Evolutionary conservation across 331 rosid species (phyloP), one percentile per base, ranked within the genome.

Genomic region (Ulmus americana): DNA sequence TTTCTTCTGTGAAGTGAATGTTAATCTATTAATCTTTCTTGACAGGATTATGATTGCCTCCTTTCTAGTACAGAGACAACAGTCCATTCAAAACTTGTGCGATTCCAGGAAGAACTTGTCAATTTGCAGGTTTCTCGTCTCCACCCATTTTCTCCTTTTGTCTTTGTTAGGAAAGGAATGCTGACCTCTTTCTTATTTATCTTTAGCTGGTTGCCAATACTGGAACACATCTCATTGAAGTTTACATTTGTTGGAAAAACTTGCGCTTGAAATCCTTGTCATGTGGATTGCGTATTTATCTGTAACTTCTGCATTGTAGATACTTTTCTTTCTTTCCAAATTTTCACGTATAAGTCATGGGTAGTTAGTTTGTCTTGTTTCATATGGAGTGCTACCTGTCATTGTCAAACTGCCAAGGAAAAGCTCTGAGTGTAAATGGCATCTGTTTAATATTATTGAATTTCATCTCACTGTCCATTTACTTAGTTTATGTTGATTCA

Each of bases 11-110:
- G 7, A 46, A 47, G 5, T 48, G 55, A 15, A 3, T 62, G 13
- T 43, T 35, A 2, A 22, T 60, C 10, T 79, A 22, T 43, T 35
- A 2, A 22, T 60, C 10, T 79, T 63, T 11, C 11, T 1, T 85
- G 81, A 47, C 85, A 92, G 96, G 95, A 83, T 58, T 85, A 75
- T 64, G 91, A 85, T 79, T 63, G 86, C 80, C 88, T 89, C 67
- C 91, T 92, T 70, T 80, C 95, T 28, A 74, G 81, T 46, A 70
- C 86, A 63, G 86, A 85, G 44, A 80, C 82, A 61, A 86, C 91
- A 38, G 67, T 87, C 70, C 83, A 89, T 79, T 80, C 85, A 45
- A 86, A 83, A 82, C 95, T 92, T 49, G 74, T 76, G 51, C 79
- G 75, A 72, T 89, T 85, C 63, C 95, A 87, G 71, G 78, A 76